Evolutionary conservation across 2,329 filamentous ascomycete species (phyloP), one percentile per base, ranked within the genome.

Genomic region (Helotiales sp.): DNA sequence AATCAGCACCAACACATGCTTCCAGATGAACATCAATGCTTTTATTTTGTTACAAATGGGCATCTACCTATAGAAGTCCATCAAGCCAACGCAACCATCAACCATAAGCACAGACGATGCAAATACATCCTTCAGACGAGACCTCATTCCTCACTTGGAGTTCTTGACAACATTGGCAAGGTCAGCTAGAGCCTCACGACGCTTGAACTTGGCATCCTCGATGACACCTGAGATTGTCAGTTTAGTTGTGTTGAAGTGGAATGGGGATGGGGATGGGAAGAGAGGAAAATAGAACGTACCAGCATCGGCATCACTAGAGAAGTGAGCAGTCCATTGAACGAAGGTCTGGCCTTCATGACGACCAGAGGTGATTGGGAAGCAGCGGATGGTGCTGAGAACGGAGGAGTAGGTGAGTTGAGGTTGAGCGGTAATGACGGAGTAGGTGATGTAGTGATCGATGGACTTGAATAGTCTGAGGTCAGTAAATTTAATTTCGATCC

Each of bases 121-220:
- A 45, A 20, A n/a, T 20, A 17, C 49, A n/a, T 43, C n/a, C 13
- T 15, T 11, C n/a, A 17, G 13, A 11, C 40, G 13, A 43, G 5
- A 5, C 40, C 24, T 2, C 13, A 28, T 6, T 2, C 34, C 7
- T 45, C 24, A 63, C 61, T 63, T 63, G 6, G 61, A 32, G 17
- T 26, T 55, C 61, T 54, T 63, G 34, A 70, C 70, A 34, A 79
- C 82, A 74, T 84, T 83, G 66, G 86, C 88, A 45, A 92, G 83
- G 74, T 91, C 89, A 58, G 87, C 86, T 43, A 92, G 83, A 59
- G 89, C 89, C 77, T 92, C 90, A 61, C 87, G 87, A 69, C 90
- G 89, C 85, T 92, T 92, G 85, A 89, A 92, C 82, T 90, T 91
- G 74, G 89, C 90, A 76, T 92, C 90, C 78, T 90, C 86, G 71